Evolutionary conservation across 1,284 basidiomycete genomes (phyloP).

Genomic region (Dichomitus squalens): DNA sequence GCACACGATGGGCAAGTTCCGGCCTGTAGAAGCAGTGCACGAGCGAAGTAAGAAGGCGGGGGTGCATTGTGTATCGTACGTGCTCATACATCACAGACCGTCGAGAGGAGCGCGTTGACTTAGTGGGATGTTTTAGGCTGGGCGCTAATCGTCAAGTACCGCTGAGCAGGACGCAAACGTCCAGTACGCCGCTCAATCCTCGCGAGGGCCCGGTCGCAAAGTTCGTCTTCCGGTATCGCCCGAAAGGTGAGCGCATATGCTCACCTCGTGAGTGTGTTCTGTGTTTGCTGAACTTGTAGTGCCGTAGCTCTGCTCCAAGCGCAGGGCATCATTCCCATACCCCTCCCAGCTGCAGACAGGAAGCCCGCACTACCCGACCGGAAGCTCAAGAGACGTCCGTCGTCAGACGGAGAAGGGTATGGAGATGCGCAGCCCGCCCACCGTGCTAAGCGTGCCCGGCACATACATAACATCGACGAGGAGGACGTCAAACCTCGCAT

Average conservation of each 20-base stretch:
- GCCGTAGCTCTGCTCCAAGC: slow-evolving; percentile 15
- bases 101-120: neutral
- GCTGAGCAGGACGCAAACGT: neutral
- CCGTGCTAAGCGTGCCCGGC: neutral
- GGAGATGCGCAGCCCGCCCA: neutral
- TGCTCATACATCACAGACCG: neutral
- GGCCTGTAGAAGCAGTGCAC: slow-evolving; percentile 17
- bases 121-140: neutral
- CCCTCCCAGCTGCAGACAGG: neutral
- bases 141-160: neutral
- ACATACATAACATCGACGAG: neutral
- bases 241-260: neutral
- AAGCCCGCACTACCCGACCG: neutral
- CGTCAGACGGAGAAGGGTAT: neutral
- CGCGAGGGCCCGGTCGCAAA: slow-evolving; percentile 2
- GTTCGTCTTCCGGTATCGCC: slow-evolving; percentile 11
- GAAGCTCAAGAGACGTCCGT: neutral
- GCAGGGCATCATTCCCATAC: slow-evolving; percentile 15
- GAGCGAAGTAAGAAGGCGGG: slow-evolving; percentile 31
- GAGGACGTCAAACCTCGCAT: neutral
- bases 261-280: neutral
- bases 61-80: slow-evolving; percentile 22
- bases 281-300: neutral
- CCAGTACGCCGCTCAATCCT: neutral
- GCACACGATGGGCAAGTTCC: slow-evolving; percentile 2